phyloP scores from a whole-genome alignment of 2,329 filamentous ascomycete genomes.

The Pseudogymnoascus sp. region DNA sequence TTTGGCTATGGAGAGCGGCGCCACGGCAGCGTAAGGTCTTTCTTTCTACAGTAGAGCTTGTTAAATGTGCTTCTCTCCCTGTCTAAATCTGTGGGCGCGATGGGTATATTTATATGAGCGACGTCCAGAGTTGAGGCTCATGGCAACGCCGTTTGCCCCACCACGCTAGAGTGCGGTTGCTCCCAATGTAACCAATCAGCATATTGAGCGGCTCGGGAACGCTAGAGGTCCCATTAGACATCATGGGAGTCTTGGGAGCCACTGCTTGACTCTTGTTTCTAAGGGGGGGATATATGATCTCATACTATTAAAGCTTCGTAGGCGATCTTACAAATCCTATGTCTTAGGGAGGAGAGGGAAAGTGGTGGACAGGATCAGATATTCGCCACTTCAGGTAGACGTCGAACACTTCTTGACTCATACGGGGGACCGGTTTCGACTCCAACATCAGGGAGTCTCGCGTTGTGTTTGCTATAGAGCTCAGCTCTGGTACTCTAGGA shows the following conservation, averaged over 20 bases:
- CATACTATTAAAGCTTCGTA: neutral
- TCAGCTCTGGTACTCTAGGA: neutral
- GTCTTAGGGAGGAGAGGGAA: no score
- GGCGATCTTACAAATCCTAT: neutral
- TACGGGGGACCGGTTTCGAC: neutral
- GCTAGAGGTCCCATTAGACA: neutral
- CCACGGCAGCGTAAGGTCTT: neutral
- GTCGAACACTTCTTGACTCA: neutral
- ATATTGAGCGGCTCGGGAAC: neutral
- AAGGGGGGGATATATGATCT: neutral
- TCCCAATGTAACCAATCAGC: conserved; percentile 4
- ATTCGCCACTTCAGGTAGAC: neutral
- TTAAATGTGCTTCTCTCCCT: neutral
- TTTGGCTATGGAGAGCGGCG: no score
- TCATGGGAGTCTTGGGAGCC: neutral
- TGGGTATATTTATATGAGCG: neutral
- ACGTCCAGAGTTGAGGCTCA: neutral
- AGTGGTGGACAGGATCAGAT: no score
- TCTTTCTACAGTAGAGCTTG: neutral
- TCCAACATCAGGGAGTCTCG: conserved; percentile 5
- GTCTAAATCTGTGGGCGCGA: neutral
- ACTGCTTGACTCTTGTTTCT: neutral
- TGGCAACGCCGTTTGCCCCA: neutral
- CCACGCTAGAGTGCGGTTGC: neutral
- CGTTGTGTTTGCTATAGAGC: conserved; percentile 2